A percentile compares a stretch with the other conserved stretches of the same genome.
phyloP scores from a whole-genome alignment of 345 rosid genomes.

The Dimocarpus longan region DNA sequence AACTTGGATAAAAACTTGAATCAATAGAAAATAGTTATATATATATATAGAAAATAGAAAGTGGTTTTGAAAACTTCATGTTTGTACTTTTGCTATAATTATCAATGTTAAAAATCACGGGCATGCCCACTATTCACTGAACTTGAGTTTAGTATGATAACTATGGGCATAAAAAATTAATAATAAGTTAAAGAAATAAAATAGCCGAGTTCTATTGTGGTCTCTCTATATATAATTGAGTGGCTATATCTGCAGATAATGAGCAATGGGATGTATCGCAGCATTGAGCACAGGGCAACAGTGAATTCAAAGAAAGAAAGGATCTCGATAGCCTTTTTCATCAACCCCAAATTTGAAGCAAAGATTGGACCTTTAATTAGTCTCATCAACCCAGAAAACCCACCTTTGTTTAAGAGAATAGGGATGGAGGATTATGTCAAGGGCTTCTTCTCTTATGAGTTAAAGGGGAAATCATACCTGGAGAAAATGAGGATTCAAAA shows the following conservation, averaged over 20 bases:
- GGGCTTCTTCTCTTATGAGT: conserved; percentile 18
- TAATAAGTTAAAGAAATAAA: too few species aligned
- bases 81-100: too few species aligned
- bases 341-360: conserved; percentile 31
- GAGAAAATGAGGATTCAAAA: conserved; percentile 23
- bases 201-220: neutral
- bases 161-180: too few species aligned
- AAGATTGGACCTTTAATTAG: conserved; percentile 29
- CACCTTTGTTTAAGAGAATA: conserved; percentile 23
- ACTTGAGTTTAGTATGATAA: too few species aligned
- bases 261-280: conserved; percentile 35
- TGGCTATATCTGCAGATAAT: conserved; percentile 20
- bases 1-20: too few species aligned
- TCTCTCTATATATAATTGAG: too few species aligned
- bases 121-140: too few species aligned
- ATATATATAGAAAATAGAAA: too few species aligned
- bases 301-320: conserved; percentile 27
- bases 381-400: conserved; percentile 23
- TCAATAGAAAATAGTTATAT: too few species aligned
- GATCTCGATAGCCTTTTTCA: conserved; percentile 28
- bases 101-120: too few species aligned
- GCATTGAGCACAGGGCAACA: conserved; percentile 37
- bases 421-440: conserved; percentile 27
- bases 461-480: conserved; percentile 23
- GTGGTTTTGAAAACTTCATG: too few species aligned